phyloP scores from a whole-genome alignment of 805 yeast species.

The Schwanniomyces vanrijiae region DNA sequence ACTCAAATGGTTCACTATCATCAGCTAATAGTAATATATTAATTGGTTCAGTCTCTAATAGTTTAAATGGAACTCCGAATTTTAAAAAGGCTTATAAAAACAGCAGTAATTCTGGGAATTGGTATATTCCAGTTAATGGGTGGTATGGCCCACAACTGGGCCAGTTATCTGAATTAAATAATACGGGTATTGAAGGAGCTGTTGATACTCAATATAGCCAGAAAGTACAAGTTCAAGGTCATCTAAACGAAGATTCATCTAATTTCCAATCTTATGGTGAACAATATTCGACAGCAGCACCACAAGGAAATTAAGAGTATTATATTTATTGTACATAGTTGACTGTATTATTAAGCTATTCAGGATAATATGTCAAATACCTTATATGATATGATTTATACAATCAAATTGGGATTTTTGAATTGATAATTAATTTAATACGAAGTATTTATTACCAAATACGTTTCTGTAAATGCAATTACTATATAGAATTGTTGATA shows the following conservation, averaged over 20 bases:
- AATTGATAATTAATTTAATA: background rate
- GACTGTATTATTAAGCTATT: background rate
- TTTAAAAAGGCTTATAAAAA: background rate
- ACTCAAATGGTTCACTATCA: conserved; percentile 10
- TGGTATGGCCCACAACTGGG: background rate
- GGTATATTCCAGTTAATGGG: background rate
- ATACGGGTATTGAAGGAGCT: background rate
- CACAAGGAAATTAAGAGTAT: background rate
- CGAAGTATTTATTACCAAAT: background rate
- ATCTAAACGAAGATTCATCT: background rate
- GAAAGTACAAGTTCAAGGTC: background rate
- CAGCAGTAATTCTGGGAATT: background rate
- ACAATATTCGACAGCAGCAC: background rate
- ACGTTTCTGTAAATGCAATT: background rate
- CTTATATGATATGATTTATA: background rate
- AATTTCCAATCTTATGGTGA: background rate
- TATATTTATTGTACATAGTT: background rate
- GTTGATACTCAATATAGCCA: background rate
- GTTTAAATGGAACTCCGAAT: conserved; percentile 3
- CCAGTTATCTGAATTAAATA: background rate
- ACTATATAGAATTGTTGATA: background rate
- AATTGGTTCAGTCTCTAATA: conserved; percentile 1
- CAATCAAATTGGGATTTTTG: no score
- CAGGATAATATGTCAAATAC: background rate
- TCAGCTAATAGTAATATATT: conserved; percentile 7